phyloP scores from a whole-genome alignment of 106 monocot species.

The Dendrobium nobile region DNA sequence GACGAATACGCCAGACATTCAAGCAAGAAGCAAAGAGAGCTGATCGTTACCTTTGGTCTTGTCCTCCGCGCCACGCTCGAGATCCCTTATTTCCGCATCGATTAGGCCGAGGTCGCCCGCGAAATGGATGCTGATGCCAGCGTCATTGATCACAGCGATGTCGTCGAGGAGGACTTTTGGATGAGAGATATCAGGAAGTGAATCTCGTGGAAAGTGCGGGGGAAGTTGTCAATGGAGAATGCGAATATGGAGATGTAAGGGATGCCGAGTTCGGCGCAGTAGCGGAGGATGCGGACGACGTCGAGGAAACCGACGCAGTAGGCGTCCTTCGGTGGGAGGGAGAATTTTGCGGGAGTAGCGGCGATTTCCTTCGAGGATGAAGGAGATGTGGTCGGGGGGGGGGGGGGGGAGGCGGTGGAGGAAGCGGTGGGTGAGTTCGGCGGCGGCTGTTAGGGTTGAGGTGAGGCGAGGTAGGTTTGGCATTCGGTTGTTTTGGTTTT shows the following conservation, averaged over 20 bases:
- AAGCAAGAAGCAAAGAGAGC: not conserved
- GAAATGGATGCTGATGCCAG: conserved; percentile 27
- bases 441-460: not conserved
- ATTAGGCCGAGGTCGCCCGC: conserved; percentile 19
- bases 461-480: not conserved
- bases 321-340: conserved; percentile 11
- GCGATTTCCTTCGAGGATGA: conserved; percentile 48
- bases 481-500: not conserved
- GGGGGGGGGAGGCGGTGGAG: conserved; percentile 21
- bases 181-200: conserved; percentile 21
- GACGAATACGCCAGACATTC: conserved; percentile 29
- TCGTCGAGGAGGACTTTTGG: conserved; percentile 9
- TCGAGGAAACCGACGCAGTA: conserved; percentile 18
- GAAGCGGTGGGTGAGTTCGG: not conserved
- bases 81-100: conserved; percentile 1
- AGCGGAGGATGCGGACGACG: conserved; percentile 20
- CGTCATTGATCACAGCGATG: conserved; percentile 5
- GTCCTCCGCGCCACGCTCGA: conserved; percentile 2
- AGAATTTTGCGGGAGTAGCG: conserved; percentile 21
- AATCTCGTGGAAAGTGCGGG: conserved; percentile 17
- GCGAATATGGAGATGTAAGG: conserved; percentile 24
- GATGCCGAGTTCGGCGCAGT: conserved; percentile 40
- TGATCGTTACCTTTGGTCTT: conserved; percentile 14
- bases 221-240: conserved; percentile 56
- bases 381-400: conserved; percentile 35